These are phyloP conservation scores for Diaporthe vaccinii DNA, from an alignment of 2,329 filamentous ascomycete genomes.

Conservation along the genomic window DNA sequence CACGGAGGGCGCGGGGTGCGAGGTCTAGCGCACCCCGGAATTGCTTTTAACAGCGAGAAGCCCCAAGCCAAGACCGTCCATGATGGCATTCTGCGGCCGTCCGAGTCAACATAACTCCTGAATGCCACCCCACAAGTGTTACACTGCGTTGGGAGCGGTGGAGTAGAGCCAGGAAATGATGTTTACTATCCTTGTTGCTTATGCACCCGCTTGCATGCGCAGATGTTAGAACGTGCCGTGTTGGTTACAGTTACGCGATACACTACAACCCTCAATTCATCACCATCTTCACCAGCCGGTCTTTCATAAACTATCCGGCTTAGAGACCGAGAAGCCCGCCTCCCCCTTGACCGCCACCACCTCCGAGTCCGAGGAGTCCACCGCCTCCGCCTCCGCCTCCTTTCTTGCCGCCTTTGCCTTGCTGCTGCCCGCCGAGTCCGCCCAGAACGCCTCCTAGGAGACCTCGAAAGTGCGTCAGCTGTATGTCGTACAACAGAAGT, in stretches of 20 bases:
- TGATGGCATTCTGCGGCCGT: background rate
- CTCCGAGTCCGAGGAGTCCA: conserved; percentile 35
- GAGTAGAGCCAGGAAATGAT: background rate
- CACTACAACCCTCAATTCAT: no score
- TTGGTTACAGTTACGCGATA: background rate
- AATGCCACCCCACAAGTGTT: background rate
- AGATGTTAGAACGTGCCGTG: background rate
- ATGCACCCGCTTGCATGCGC: background rate
- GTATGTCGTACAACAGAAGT: rapidly evolving
- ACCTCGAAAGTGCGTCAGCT: conserved; percentile 35
- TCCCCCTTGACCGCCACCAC: conserved; percentile 25
- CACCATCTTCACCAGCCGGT: background rate
- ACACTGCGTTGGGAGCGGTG: background rate
- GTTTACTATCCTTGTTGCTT: conserved; percentile 5
- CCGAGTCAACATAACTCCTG: background rate
- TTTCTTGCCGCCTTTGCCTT: conserved; percentile 34
- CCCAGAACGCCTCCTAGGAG: conserved; percentile 39
- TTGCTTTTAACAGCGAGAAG: background rate
- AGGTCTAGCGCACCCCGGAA: background rate
- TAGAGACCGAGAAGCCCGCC: conserved; percentile 28
- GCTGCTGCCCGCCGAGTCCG: conserved; percentile 33
- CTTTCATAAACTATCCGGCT: background rate
- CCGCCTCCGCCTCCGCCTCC: conserved; percentile 37
- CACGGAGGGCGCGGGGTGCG: background rate
- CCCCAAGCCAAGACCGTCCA: background rate